Evolutionary conservation across 2,329 filamentous ascomycete species (phyloP).

Genomic region (Furcasterigmium furcatum): DNA sequence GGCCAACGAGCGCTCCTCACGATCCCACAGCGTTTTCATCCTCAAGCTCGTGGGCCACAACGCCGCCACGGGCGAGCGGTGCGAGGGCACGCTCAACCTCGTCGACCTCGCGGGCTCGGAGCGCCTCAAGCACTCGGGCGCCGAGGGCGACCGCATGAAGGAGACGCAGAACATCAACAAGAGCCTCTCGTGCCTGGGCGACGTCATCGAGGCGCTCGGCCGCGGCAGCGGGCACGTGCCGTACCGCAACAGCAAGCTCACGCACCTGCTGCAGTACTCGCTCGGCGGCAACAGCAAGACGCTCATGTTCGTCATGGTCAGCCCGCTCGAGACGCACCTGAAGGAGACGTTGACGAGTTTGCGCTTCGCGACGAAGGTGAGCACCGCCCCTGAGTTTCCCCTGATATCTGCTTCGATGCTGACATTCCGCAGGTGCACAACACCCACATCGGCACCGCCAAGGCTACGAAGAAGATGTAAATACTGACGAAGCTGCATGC

Average conservation of each 20-base stretch:
- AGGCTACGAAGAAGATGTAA: conserved; percentile 60
- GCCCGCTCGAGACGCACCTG: conserved; percentile 83
- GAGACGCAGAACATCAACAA: conserved; percentile 99
- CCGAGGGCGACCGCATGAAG: conserved; percentile 80
- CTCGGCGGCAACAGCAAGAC: conserved; percentile 95
- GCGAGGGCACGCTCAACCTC: conserved; percentile 90
- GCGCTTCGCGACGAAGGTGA: conserved; percentile 91
- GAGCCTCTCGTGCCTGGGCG: conserved; percentile 84
- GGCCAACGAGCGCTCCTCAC: conserved; percentile 89
- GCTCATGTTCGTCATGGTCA: conserved; percentile 99
- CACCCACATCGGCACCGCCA: conserved; percentile 88
- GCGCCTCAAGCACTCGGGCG: conserved; percentile 80
- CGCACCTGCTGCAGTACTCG: conserved; percentile 91
- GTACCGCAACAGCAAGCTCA: conserved; percentile 95
- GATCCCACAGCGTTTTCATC: conserved; percentile 95
- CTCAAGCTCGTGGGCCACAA: conserved; percentile 76
- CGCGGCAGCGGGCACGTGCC: conserved; percentile 81
- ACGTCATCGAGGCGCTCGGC: conserved; percentile 92
- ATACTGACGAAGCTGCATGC: too few species aligned
- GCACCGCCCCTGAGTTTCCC: conserved; percentile 18
- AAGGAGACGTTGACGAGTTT: conserved; percentile 92
- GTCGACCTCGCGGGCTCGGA: conserved; percentile 95
- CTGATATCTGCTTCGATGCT: not conserved
- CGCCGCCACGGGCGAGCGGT: conserved; percentile 71
- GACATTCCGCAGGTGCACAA: conserved; percentile 63